Evolutionary conservation across 257 asterid species (phyloP).

Genomic region (Fraxinus americana): DNA sequence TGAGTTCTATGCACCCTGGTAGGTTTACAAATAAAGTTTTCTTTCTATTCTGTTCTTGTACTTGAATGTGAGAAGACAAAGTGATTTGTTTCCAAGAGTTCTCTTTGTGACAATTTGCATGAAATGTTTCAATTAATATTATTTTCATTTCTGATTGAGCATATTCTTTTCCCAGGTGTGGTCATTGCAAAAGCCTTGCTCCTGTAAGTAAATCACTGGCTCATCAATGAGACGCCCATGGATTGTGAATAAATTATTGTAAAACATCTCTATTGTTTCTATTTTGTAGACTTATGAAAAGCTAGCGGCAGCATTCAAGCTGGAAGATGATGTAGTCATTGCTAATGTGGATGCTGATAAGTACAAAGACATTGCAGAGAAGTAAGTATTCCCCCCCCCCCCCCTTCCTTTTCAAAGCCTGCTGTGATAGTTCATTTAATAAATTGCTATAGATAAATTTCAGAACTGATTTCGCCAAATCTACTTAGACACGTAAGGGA

Average conservation of each 20-base stretch:
- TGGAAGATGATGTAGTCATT: conserved; percentile 78
- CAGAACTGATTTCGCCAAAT: neutral
- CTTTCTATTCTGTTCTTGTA: neutral
- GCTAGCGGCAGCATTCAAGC: conserved; percentile 78
- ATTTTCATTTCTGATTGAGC: conserved; percentile 22
- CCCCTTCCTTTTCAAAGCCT: neutral
- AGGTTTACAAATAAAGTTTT: conserved; percentile 23
- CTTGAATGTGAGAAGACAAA: neutral
- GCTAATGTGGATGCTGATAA: conserved; percentile 91
- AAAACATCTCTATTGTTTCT: conserved; percentile 20
- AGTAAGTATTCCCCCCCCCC: conserved; percentile 47
- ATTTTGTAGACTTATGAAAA: conserved; percentile 71
- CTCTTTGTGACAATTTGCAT: neutral
- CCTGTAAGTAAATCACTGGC: conserved; percentile 63
- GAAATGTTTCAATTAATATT: neutral
- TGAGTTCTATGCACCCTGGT: conserved; percentile 99
- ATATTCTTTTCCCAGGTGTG: conserved; percentile 70
- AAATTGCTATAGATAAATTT: conserved; percentile 12
- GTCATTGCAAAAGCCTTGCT: conserved; percentile 96
- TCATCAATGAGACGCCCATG: conserved; percentile 17
- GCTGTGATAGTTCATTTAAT: neutral
- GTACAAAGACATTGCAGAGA: conserved; percentile 75
- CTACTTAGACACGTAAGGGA: neutral
- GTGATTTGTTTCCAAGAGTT: neutral
- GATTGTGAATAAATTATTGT: conserved; percentile 19